Percentiles rank a stretch among this genome's conserved stretches.
Evolutionary conservation across 1,139 yeast species (phyloP).

Genomic region (Candida sp.): DNA sequence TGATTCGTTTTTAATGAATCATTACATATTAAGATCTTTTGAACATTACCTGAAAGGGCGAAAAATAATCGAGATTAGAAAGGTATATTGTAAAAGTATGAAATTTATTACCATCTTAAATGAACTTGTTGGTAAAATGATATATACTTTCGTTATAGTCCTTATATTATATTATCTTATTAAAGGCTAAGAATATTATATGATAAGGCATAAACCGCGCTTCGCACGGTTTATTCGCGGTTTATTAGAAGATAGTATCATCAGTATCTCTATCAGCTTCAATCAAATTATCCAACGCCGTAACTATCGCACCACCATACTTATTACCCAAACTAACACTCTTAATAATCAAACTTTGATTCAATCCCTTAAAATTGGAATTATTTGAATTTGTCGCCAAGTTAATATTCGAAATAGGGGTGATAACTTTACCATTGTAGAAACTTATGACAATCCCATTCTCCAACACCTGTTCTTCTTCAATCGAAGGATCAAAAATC

Average conservation of each 20-base stretch:
- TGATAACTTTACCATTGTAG: constrained; percentile 57
- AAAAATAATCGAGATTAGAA: no score
- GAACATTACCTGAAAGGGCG: no score
- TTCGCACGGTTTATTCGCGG: no score
- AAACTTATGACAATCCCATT: constrained; percentile 76
- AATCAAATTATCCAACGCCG: constrained; percentile 37
- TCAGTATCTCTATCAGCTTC: constrained; percentile 34
- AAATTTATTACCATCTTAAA: no score
- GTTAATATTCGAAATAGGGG: constrained; percentile 61
- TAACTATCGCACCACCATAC: constrained; percentile 31
- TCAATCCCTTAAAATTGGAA: constrained; percentile 39
- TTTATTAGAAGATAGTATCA: constrained; percentile 10
- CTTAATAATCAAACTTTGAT: constrained; percentile 21
- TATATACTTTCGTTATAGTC: no score
- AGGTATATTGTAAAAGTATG: no score
- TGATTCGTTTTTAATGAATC: no score
- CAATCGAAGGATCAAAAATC: constrained; percentile 77
- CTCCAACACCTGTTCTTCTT: constrained; percentile 85
- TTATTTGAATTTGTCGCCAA: constrained; percentile 43
- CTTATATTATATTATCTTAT: no score
- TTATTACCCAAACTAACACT: constrained; percentile 30
- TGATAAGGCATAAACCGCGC: no score
- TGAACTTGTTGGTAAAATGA: no score
- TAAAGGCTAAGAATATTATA: no score
- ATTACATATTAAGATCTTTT: no score